Percentiles rank a stretch among this genome's conserved stretches.
phyloP scores from a whole-genome alignment of 2,329 filamentous ascomycete species.

The Talaromyces sp. region DNA sequence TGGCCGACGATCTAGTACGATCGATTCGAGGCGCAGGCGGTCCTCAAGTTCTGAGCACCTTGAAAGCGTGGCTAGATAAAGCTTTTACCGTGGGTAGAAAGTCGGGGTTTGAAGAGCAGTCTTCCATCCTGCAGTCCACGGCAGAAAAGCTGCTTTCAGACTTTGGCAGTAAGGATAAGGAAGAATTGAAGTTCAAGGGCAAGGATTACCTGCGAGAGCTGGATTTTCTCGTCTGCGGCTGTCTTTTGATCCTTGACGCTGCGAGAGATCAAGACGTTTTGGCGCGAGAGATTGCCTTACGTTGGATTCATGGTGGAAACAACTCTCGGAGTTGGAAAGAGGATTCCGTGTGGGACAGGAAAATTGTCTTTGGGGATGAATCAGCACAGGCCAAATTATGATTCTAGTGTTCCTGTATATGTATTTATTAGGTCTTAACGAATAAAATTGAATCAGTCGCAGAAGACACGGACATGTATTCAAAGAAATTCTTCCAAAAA shows the following conservation, averaged over 20 bases:
- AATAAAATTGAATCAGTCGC: too few relatives aligned
- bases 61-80: slow-evolving; percentile 40
- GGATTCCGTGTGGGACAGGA: slow-evolving; percentile 10
- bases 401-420: neutral
- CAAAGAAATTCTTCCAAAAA: too few relatives aligned
- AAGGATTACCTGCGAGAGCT: slow-evolving; percentile 25
- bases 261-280: slow-evolving; percentile 24
- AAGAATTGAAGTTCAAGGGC: slow-evolving; percentile 25
- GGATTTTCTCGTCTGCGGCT: slow-evolving; percentile 25
- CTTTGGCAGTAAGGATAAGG: slow-evolving; percentile 11
- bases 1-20: slow-evolving; percentile 51
- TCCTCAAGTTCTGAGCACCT: slow-evolving; percentile 13
- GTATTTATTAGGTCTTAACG: neutral
- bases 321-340: slow-evolving; percentile 2
- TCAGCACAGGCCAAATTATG: slow-evolving; percentile 4
- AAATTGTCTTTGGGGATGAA: slow-evolving; percentile 11
- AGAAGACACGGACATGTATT: too few relatives aligned
- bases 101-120: neutral
- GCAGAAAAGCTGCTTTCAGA: slow-evolving; percentile 23
- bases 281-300: slow-evolving; percentile 18
- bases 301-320: slow-evolving; percentile 8
- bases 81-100: slow-evolving; percentile 29
- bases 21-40: slow-evolving; percentile 5
- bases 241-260: slow-evolving; percentile 27
- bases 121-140: slow-evolving; percentile 43